Base-by-base conservation (phyloP, 495 filamentous ascomycete species). In the Aspergillus leporis region DNA sequence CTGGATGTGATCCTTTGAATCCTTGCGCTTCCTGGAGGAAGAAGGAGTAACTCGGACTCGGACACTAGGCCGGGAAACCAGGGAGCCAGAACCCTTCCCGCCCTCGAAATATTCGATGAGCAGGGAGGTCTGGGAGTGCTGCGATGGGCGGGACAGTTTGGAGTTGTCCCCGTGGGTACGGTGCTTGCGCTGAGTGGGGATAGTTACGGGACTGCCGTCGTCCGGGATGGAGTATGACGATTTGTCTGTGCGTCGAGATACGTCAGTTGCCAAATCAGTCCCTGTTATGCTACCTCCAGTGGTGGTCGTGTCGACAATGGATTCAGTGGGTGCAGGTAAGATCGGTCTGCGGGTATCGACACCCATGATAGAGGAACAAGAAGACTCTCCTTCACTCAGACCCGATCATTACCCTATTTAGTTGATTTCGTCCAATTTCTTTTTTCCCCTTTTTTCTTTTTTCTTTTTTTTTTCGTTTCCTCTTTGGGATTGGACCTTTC, bases 61-160 rank as follows among this genome's bases (percentile, higher is more conserved):
- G 45, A 99, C 94, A 75, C 92, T 97, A 2, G 94, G 95, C 59
- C 91, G 74, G 76, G 81, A 88, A 77, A 74, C 81, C 54, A 78
- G 78, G 63, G 51, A 77, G 69, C 84, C 80, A 32, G 75, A 67
- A 55, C 78, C 77, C 72, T 94, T 96, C 52, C 90, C 88, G 63
- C 86, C 91, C 74, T 97, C 93, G 69, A 97, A 99, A 73, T 97
- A 97, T 74, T 99, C 94, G 68, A 99, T 99, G 68, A 99, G 79
- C 51, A 99, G 83, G 51, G 91, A 96, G 41, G 94, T 96, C 72
- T 95, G 92, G 49, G 90, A 94, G 55, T 85, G 80, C 38, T 83
- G 77, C 22, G 79, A 70, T 55, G 81, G 74, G 56, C 65, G 74
- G 61, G 81, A 76, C 63, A 79, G 70, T 58, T 79, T 81, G 62